phyloP scores from a whole-genome alignment of 1,284 basidiomycete species.

The Apiotrichum gamsii region DNA sequence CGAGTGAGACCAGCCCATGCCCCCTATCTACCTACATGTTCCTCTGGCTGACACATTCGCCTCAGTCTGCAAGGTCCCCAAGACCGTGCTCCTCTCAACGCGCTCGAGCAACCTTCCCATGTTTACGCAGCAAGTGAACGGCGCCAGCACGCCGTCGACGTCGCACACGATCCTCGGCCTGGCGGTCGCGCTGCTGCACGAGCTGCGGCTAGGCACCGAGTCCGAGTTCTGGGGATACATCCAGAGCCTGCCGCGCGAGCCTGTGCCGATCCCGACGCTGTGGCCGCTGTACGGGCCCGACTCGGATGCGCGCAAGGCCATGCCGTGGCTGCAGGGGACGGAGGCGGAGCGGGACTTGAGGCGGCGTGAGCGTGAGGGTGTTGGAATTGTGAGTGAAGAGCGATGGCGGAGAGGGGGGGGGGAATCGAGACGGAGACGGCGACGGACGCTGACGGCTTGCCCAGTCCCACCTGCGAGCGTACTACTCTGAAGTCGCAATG shows the following conservation, averaged over 20 bases:
- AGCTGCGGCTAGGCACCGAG: slow-evolving; percentile 33
- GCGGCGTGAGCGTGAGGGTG: slow-evolving; percentile 27
- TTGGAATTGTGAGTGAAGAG: slow-evolving; percentile 33
- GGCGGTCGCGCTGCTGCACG: slow-evolving; percentile 43
- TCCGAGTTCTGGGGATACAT: slow-evolving; percentile 46
- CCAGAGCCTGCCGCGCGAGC: slow-evolving; percentile 40
- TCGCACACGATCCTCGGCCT: slow-evolving; percentile 38
- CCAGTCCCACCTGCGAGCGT: slow-evolving; percentile 31
- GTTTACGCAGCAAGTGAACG: background rate
- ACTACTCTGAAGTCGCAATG: slow-evolving; percentile 22
- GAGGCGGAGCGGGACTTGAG: slow-evolving; percentile 38
- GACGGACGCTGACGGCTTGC: background rate
- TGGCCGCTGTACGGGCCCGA: slow-evolving; percentile 34
- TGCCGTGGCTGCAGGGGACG: slow-evolving; percentile 36
- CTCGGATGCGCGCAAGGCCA: slow-evolving; percentile 30
- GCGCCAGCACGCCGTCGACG: slow-evolving; percentile 5
- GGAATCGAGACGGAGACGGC: slow-evolving; percentile 21
- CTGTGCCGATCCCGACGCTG: slow-evolving; percentile 36
- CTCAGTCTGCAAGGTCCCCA: slow-evolving; percentile 45
- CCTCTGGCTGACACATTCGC: background rate
- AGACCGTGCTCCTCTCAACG: slow-evolving; percentile 38
- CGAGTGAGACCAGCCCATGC: slow-evolving; percentile 15
- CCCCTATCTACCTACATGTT: too few species aligned
- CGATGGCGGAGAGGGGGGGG: slow-evolving; percentile 36
- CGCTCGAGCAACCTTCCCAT: slow-evolving; percentile 25